Conservation (phyloP, 305 asterid genomes). For the Euphrasia arctica region DNA sequence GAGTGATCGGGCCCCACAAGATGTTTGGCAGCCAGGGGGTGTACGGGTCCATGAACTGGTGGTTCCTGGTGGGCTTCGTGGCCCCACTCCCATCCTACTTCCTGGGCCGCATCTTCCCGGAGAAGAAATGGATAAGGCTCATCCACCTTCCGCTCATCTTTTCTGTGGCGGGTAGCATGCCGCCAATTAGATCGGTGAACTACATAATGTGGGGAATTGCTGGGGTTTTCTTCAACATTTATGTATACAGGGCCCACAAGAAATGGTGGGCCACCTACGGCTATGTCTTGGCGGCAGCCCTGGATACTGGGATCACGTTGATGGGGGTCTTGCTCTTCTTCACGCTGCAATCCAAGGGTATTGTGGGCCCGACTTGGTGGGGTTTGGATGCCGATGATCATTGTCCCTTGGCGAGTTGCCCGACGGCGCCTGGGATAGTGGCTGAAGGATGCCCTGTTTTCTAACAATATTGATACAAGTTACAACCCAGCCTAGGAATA, state of each 20-base stretch:
- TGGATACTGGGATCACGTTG: constrained; percentile 62
- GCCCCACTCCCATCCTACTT: constrained; percentile 35
- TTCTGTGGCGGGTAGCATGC: constrained; percentile 45
- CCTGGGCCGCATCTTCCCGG: constrained; percentile 33
- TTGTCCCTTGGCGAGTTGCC: constrained; percentile 57
- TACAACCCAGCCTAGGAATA: too few relatives aligned
- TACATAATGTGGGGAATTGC: constrained; percentile 45
- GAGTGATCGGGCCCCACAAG: constrained; percentile 53
- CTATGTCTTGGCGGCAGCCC: constrained; percentile 54
- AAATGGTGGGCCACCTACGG: constrained; percentile 78
- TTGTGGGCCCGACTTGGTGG: constrained; percentile 55
- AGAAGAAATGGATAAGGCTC: constrained; percentile 46
- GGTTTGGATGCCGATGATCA: constrained; percentile 48
- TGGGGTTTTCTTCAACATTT: constrained; percentile 43
- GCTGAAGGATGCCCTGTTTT: constrained; percentile 49
- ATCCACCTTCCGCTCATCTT: constrained; percentile 49
- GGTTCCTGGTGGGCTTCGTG: constrained; percentile 44
- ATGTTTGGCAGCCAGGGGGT: constrained; percentile 50
- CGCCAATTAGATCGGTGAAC: constrained; percentile 58
- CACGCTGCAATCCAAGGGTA: constrained; percentile 29
- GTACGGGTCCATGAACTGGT: constrained; percentile 46
- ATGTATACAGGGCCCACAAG: constrained; percentile 42
- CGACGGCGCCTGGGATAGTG: constrained; percentile 52
- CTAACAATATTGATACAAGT: neutral
- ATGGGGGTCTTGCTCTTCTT: constrained; percentile 49